These are phyloP conservation scores for Lactarius psammicola DNA, from an alignment of 768 basidiomycete genomes.

Conservation along the genomic window DNA sequence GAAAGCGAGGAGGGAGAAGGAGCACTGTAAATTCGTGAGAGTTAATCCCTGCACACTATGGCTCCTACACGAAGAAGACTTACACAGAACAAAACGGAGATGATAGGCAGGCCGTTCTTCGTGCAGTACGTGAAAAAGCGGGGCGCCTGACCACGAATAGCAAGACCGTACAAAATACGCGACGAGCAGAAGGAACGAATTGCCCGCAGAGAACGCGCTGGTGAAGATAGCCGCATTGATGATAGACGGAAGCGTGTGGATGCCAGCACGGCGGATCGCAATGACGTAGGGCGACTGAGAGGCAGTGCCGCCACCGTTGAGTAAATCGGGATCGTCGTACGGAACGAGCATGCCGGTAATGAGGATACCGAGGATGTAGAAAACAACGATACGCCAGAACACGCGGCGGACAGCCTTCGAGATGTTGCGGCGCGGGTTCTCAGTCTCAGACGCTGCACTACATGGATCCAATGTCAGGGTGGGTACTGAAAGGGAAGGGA, in stretches of 20 bases:
- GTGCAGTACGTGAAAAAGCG: constrained; percentile 48
- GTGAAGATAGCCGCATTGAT: constrained; percentile 74
- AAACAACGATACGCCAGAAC: constrained; percentile 76
- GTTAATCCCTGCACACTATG: neutral
- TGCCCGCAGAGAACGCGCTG: constrained; percentile 69
- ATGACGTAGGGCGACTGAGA: constrained; percentile 83
- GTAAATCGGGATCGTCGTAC: constrained; percentile 55
- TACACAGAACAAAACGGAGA: constrained; percentile 37
- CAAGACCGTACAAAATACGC: constrained; percentile 42
- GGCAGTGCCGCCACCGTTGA: constrained; percentile 57
- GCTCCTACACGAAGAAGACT: constrained; percentile 13
- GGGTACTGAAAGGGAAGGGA: neutral
- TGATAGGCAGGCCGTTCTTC: constrained; percentile 50
- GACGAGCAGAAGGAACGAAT: constrained; percentile 57
- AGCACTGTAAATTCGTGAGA: constrained; percentile 32
- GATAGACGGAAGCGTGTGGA: constrained; percentile 64
- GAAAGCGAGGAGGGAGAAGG: constrained; percentile 54
- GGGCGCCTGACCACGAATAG: constrained; percentile 42
- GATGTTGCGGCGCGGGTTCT: constrained; percentile 77
- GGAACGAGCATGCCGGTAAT: constrained; percentile 81
- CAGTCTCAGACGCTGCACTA: constrained; percentile 73
- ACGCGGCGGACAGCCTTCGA: constrained; percentile 72
- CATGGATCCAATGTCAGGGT: neutral
- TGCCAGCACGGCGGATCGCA: constrained; percentile 68
- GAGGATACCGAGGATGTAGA: constrained; percentile 73